phyloP scores from a whole-genome alignment of 2,329 filamentous ascomycete genomes.

The Exophiala lecanii-corni region DNA sequence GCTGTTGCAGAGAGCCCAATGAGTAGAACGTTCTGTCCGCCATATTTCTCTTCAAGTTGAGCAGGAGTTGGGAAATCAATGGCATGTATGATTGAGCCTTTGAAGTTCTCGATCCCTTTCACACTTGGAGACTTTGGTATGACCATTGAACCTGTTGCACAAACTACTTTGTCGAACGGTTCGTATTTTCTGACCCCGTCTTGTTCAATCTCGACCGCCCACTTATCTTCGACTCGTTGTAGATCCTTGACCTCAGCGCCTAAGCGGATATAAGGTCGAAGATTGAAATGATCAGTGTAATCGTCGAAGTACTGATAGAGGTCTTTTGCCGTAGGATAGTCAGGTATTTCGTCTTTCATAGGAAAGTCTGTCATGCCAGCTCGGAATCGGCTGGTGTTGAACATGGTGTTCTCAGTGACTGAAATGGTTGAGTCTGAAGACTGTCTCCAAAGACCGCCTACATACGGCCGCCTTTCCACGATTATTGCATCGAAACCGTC shows the following conservation, averaged over 20 bases:
- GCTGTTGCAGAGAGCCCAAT: conserved; percentile 27
- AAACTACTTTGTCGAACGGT: conserved; percentile 38
- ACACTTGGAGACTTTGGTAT: conserved; percentile 35
- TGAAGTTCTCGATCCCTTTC: conserved; percentile 35
- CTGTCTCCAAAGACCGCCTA: conserved; percentile 45
- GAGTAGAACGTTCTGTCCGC: conserved; percentile 21
- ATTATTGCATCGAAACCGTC: conserved; percentile 42
- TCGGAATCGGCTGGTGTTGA: conserved; percentile 38
- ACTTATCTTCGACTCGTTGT: conserved; percentile 30
- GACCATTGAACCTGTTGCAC: conserved; percentile 35
- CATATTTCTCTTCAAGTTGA: neutral
- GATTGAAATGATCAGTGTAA: conserved; percentile 39
- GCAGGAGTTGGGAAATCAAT: conserved; percentile 24
- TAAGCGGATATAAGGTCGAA: conserved; percentile 34
- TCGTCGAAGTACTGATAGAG: conserved; percentile 39
- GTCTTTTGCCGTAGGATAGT: conserved; percentile 26
- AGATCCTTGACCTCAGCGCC: conserved; percentile 31
- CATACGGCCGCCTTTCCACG: conserved; percentile 37
- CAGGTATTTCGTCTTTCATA: conserved; percentile 37
- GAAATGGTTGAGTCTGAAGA: conserved; percentile 32
- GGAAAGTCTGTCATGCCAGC: conserved; percentile 41
- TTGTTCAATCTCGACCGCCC: conserved; percentile 32
- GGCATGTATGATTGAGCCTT: conserved; percentile 40
- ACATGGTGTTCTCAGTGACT: conserved; percentile 34
- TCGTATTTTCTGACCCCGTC: conserved; percentile 24